These are phyloP conservation scores for Aspergillus fumigatus DNA, from an alignment of 2,329 filamentous ascomycete species.

Conservation along the genomic window DNA sequence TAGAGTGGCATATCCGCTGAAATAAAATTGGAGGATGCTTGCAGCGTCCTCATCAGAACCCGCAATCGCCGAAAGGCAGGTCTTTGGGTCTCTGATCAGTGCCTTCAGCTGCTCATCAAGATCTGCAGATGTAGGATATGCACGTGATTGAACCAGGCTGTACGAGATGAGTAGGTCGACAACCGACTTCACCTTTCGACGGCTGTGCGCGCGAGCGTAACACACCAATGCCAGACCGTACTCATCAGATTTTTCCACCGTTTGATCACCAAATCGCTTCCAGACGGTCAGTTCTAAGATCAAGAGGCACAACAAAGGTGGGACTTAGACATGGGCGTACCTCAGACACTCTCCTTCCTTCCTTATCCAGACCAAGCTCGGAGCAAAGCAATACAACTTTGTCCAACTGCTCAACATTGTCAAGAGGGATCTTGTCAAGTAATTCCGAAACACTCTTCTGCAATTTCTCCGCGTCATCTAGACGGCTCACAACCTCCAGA, in stretches of 20 bases:
- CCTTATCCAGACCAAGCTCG: slow-evolving; percentile 70
- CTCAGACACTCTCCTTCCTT: slow-evolving; percentile 77
- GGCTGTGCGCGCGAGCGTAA: slow-evolving; percentile 78
- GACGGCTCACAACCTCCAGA: slow-evolving; percentile 72
- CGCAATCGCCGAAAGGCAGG: slow-evolving; percentile 67
- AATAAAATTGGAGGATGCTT: slow-evolving; percentile 73
- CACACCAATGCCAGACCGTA: slow-evolving; percentile 88
- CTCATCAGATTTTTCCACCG: slow-evolving; percentile 66
- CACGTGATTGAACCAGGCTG: slow-evolving; percentile 77
- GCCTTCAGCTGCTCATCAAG: slow-evolving; percentile 68
- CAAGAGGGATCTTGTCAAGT: slow-evolving; percentile 66
- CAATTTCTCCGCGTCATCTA: slow-evolving; percentile 68
- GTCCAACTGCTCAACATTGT: slow-evolving; percentile 69
- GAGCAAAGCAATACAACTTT: slow-evolving; percentile 75
- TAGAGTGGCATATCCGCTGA: slow-evolving; percentile 88
- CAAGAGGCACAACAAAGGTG: neutral
- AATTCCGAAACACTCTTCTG: slow-evolving; percentile 71
- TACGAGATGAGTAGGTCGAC: slow-evolving; percentile 82
- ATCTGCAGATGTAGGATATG: slow-evolving; percentile 66
- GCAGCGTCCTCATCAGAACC: slow-evolving; percentile 75
- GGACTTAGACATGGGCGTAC: slow-evolving; percentile 45
- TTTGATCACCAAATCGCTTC: slow-evolving; percentile 76
- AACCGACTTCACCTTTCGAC: slow-evolving; percentile 75
- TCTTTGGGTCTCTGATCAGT: slow-evolving; percentile 67
- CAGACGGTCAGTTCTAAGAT: slow-evolving; percentile 13